Base-by-base conservation (phyloP, 306 rosid genomes). In the Abrus pulchellus region DNA sequence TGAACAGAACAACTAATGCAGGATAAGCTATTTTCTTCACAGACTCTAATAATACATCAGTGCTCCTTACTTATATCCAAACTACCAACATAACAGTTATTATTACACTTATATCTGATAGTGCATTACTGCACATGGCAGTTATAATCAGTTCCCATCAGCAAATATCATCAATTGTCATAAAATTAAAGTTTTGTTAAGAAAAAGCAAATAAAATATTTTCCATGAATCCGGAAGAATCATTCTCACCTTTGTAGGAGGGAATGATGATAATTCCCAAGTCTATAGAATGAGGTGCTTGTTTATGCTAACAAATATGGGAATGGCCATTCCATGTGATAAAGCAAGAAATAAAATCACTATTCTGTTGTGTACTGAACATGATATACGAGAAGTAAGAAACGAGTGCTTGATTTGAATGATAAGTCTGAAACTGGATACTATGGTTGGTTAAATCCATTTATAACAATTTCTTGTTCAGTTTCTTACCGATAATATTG, bases 401-500 rank as follows among this genome's bases (percentile, higher is more conserved):
- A 43, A 49, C 40, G 27, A 9, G 8, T 9, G 68, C 85, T 29
- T 28, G 44, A 63, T 53, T 66, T 36, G 28, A 63, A 72, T 4
- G 27, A 41, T 29, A 73, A 65, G 36, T 67, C 68, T 74, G 48
- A 34, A 30, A 52, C 14, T 50, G 8, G 13, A 48, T 53, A 52
- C 47, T 54, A 34, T 5, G 43, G 30, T 38, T 44, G 63, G 57
- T 56, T 74, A 41, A 59, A 50, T 20, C 65, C 60, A 77, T 69
- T 40, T 33, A 13, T 70, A 45, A 38, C 9, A 47, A 13, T 10
- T 62, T 20, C 32, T 43, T 52, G 69, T 28, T 80, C 52, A 74
- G 67, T 30, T 80, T 55, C 80, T 12, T 72, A 43, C 29, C 32
- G 65, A 68, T 69, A 20, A 77, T 74, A 45, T 41, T 72, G 72